These are phyloP conservation scores for Podospora didyma DNA, from an alignment of 495 filamentous ascomycete genomes.

Conservation along the genomic window DNA sequence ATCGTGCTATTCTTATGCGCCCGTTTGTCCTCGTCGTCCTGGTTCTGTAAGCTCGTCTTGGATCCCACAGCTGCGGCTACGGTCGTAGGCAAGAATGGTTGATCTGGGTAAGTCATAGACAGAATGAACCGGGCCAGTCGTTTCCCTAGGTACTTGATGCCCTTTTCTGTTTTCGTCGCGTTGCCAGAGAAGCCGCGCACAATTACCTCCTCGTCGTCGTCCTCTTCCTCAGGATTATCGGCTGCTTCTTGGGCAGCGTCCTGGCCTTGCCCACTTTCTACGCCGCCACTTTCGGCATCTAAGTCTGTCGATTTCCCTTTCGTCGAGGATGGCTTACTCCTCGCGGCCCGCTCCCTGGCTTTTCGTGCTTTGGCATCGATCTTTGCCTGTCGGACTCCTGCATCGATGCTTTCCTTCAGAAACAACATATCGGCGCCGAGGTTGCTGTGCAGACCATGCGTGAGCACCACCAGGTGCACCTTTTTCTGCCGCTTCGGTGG, in stretches of 20 bases:
- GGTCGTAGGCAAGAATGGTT: slow-evolving; percentile 71
- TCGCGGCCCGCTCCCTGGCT: slow-evolving; percentile 37
- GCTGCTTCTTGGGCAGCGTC: slow-evolving; percentile 8
- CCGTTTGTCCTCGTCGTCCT: slow-evolving; percentile 27
- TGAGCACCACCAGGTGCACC: slow-evolving; percentile 86
- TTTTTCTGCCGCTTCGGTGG: slow-evolving; percentile 55
- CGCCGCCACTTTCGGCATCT: neutral
- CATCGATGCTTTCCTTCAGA: slow-evolving; percentile 94
- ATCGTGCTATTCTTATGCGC: slow-evolving; percentile 55
- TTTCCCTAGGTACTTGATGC: slow-evolving; percentile 96
- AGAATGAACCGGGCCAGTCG: slow-evolving; percentile 88
- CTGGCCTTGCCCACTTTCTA: slow-evolving; percentile 6
- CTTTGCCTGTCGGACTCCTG: slow-evolving; percentile 65
- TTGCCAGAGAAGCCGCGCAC: slow-evolving; percentile 91
- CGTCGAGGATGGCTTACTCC: slow-evolving; percentile 29
- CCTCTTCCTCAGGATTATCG: slow-evolving; percentile 33
- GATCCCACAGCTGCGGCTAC: slow-evolving; percentile 44
- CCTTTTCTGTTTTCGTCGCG: slow-evolving; percentile 82
- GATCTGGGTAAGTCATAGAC: slow-evolving; percentile 85
- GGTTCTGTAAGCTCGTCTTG: slow-evolving; percentile 23
- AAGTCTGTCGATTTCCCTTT: slow-evolving; percentile 47
- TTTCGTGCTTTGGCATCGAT: slow-evolving; percentile 55
- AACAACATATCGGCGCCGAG: slow-evolving; percentile 96
- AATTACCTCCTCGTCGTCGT: slow-evolving; percentile 76
- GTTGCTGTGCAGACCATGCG: slow-evolving; percentile 94